Base-by-base conservation (phyloP, 2,329 filamentous ascomycete species). In the Daldinia sp. region DNA sequence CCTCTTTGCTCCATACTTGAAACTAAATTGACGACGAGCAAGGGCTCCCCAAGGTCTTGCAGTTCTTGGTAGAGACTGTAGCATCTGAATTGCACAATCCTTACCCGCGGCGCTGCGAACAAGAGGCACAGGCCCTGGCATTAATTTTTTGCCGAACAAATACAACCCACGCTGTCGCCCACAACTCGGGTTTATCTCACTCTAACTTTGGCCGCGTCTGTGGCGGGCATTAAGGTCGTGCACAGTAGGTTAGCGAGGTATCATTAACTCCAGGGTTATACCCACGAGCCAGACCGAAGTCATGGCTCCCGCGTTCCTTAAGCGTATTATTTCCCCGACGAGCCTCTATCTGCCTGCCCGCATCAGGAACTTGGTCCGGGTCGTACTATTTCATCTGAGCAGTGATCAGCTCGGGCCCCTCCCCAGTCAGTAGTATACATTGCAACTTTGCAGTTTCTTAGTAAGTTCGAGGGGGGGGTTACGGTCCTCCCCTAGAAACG, bases 21-120 rank as follows among this genome's bases (percentile, higher is more conserved):
- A 60, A 55, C 35, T 50, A 55, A 35, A 35, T 53, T 53, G 50
- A 53, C n/a, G 15, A 35, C 33, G 12, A 18, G 51, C 51, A 18
- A 54, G 51, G 56, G 33, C 28, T 35, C 50, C 50, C 20, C 18
- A 28, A 46, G 41, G 26, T n/a, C 41, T 18, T 60, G 6, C 46
- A 48, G 48, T 58, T 61, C 37, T 57, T 23, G 30, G 48, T 54
- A 55, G 48, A 48, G 39, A 66, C 55, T 54, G 63, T 66, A 63
- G 55, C 63, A 66, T 66, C 56, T 57, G n/a, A 48, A 57, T 51
- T 35, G 60, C 60, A 18, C 20, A 54, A 67, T 64, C 66, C 61
- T 53, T 65, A 37, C 62, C 48, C 26, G 39, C 53, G 53, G n/a
- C 26, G 26, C 41, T 28, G 39, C 50, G 46, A 63, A 56, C 41